Evolutionary conservation across 225 moss, liverwort and hornwort species (phyloP).

Genomic region (Ulota crispa): DNA sequence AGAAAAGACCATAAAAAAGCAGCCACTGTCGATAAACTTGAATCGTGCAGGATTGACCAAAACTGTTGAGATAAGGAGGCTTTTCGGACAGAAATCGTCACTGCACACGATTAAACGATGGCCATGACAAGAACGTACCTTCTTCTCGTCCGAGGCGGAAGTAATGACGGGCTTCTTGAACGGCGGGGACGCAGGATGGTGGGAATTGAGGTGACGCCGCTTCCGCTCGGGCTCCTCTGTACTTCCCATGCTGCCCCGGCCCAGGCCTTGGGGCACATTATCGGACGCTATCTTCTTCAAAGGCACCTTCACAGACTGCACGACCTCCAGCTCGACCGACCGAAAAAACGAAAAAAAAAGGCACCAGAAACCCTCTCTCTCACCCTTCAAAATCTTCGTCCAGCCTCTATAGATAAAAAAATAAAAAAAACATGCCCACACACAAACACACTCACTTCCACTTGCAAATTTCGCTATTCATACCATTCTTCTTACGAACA

Average conservation of each 20-base stretch:
- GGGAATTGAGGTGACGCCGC: conserved; percentile 92
- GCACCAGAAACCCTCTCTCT: conserved; percentile 3
- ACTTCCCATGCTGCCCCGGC: conserved; percentile 99
- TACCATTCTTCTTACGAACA: neutral
- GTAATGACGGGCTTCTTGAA: conserved; percentile 88
- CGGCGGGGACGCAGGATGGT: conserved; percentile 89
- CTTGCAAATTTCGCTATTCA: neutral
- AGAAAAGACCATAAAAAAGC: neutral
- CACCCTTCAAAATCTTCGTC: neutral
- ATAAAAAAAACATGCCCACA: neutral
- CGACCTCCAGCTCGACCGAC: conserved; percentile 76
- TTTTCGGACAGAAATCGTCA: neutral
- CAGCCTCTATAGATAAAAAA: neutral
- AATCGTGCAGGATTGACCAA: conserved; percentile 10
- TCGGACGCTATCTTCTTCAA: conserved; percentile 88
- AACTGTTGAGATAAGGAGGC: neutral
- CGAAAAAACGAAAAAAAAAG: neutral
- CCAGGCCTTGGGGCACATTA: conserved; percentile 97
- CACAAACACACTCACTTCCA: neutral
- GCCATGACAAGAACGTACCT: conserved; percentile 45
- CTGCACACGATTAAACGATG: neutral
- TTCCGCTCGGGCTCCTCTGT: conserved; percentile 99
- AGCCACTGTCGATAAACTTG: neutral
- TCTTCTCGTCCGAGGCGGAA: conserved; percentile 90
- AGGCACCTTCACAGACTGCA: conserved; percentile 78